Evolutionary conservation across 306 rosid genomes (phyloP).

Genomic region (Sicyos edulis): DNA sequence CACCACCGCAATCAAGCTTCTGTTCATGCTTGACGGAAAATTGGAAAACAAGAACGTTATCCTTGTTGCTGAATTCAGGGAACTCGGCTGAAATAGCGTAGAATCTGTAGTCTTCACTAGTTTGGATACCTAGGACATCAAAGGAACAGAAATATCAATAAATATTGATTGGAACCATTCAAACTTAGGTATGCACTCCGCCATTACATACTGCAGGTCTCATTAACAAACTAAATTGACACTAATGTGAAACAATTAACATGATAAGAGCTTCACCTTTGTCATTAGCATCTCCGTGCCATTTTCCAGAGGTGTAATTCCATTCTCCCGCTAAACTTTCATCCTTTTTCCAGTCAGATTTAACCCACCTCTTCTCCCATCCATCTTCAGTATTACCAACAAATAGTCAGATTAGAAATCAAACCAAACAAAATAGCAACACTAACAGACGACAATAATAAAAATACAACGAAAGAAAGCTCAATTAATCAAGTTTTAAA

Average conservation of each 20-base stretch:
- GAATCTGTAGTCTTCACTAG: constrained; percentile 93
- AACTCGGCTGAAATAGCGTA: constrained; percentile 92
- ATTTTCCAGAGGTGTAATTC: constrained; percentile 91
- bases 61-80: constrained; percentile 97
- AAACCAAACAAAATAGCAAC: neutral
- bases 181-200: neutral
- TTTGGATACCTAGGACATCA: constrained; percentile 70
- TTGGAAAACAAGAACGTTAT: constrained; percentile 75
- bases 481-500: neutral
- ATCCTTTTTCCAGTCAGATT: constrained; percentile 92
- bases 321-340: constrained; percentile 86
- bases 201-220: neutral
- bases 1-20: constrained; percentile 99
- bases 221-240: neutral
- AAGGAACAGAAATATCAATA: neutral
- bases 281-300: constrained; percentile 82
- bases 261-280: constrained; percentile 44
- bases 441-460: neutral
- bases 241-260: neutral
- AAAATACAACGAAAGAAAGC: neutral
- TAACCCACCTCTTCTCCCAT: constrained; percentile 90
- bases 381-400: constrained; percentile 49
- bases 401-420: constrained; percentile 19
- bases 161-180: neutral
- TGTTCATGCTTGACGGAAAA: constrained; percentile 96